Conservation (phyloP, 176 grass and related monocot species). For the Bothriochloa decipiens region DNA sequence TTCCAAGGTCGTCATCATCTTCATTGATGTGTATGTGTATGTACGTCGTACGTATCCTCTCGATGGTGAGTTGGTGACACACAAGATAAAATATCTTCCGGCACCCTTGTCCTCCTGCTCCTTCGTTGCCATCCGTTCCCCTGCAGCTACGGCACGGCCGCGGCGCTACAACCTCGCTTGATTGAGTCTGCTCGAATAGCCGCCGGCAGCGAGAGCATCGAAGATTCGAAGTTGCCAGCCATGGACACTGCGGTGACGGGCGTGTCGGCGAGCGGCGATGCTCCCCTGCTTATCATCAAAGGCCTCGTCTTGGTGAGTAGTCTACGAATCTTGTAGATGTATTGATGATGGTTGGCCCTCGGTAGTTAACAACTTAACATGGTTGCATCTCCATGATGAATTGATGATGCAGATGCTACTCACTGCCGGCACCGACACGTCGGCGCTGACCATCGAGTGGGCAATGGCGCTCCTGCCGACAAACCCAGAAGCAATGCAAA, state of each 20-base stretch:
- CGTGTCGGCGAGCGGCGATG: too few relatives aligned
- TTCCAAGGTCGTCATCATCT: background rate
- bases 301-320: constrained; percentile 47
- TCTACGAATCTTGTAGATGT: background rate
- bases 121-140: background rate
- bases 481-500: constrained; percentile 38
- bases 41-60: background rate
- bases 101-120: background rate
- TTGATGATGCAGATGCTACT: constrained; percentile 30
- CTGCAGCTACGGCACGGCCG: background rate
- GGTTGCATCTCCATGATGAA: background rate
- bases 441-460: constrained; percentile 63
- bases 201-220: background rate
- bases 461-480: constrained; percentile 63
- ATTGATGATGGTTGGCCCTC: background rate
- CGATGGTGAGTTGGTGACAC: background rate
- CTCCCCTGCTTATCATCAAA: background rate
- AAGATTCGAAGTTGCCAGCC: background rate
- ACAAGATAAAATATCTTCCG: background rate
- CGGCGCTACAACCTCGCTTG: background rate
- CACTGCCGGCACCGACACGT: constrained; percentile 60
- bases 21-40: background rate
- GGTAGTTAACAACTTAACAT: background rate
- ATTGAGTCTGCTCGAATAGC: background rate
- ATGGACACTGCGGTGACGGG: background rate